Base-by-base conservation (phyloP, 352 stramenopile species). In the Pythium pyrilobum region DNA sequence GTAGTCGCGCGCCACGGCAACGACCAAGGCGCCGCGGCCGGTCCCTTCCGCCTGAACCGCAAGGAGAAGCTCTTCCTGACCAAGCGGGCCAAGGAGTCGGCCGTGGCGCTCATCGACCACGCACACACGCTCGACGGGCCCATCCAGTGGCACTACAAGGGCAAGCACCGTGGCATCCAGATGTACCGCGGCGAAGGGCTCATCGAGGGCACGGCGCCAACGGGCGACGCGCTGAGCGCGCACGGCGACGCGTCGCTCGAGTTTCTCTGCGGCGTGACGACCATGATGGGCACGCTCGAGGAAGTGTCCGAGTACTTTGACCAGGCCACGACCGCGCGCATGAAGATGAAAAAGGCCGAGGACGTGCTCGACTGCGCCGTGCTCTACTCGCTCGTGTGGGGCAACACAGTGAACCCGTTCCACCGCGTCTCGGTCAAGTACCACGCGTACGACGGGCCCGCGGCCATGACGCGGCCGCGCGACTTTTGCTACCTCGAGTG, bases 401-500 rank as follows among this genome's bases (percentile, higher is more conserved):
- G 69, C 16, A 72, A 76, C 38, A 41, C 56, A 0, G 62, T 67
- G 24, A 85, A 85, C 53, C 71, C 71, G 53, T 79, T 78, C 56
- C 78, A 85, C 41, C 77, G 74, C 21, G 77, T 89, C 8, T 67
- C 72, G 2, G 73, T 85, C 58, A 90, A 90, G 59, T 90, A 88
- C 66, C 63, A 70, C 41, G 71, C 78, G 38, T 83, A 75, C 27
- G 75, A 90, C 41, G 69, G 71, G 0, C 73, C 75, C 4, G 77
- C 70, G 7, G 66, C 66, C 21, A 84, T 87, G 63, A 82, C 73
- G 4, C 55, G 77, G 25, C 70, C 74, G 18, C 61, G 80, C 8
- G 80, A 90, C 38, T 90, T 87, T 56, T 87, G 77, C 49, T 88
- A 74, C 37, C 45, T 90, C 10, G 80, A 92, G 57, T 90, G 79